Percentiles rank a stretch among this genome's conserved stretches.
These are phyloP conservation scores for Suhomyces kilbournensis DNA, from an alignment of 805 yeast species.

Conservation along the genomic window DNA sequence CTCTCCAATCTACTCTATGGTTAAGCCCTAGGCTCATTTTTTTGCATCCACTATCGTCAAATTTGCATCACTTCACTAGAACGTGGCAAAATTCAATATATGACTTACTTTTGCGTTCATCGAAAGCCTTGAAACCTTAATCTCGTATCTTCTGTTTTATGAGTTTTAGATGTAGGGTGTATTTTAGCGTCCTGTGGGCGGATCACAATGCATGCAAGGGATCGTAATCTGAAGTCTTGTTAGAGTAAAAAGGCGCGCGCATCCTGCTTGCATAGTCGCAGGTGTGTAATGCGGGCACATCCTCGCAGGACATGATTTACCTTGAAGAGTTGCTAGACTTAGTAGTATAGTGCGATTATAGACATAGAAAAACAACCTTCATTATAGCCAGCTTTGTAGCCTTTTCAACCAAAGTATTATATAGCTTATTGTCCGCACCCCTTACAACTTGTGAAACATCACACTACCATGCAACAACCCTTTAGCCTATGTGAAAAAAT, in stretches of 20 bases:
- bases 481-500: not conserved
- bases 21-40: not conserved
- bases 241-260: not conserved
- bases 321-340: not conserved
- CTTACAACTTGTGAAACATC: not conserved
- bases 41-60: not conserved
- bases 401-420: not conserved
- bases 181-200: not conserved
- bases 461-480: not conserved
- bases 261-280: not conserved
- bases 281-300: not conserved
- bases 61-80: not conserved
- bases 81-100: not conserved
- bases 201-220: not conserved
- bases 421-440: not conserved
- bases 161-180: not conserved
- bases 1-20: constrained; percentile 13
- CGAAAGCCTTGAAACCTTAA: not conserved
- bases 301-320: not conserved
- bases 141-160: not conserved
- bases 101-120: not conserved
- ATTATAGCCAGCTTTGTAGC: not conserved
- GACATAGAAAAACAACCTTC: not conserved
- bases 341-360: not conserved
- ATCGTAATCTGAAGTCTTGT: not conserved